A percentile compares a stretch with the other conserved stretches of the same genome.
Evolutionary conservation across 2,329 filamentous ascomycete genomes (phyloP).

Genomic region (Beauveria scarabaeidicola): DNA sequence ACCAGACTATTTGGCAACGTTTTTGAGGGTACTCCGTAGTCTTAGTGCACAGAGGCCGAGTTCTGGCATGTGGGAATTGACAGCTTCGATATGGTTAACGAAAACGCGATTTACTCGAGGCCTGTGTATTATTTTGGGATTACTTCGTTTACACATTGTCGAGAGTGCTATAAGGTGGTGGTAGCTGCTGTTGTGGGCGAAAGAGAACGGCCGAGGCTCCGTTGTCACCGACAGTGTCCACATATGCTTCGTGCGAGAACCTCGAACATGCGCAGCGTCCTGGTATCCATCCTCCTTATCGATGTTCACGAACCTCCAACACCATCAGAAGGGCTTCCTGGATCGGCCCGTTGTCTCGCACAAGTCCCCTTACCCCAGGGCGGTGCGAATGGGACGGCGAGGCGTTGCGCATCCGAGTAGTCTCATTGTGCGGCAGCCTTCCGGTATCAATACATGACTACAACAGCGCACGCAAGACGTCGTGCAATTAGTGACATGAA

Average conservation of each 20-base stretch:
- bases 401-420: background rate
- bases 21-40: background rate
- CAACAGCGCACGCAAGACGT: background rate
- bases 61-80: conserved; percentile 6
- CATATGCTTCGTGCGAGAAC: background rate
- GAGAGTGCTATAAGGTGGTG: background rate
- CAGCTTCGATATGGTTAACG: background rate
- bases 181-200: background rate
- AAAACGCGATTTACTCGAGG: background rate
- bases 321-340: background rate
- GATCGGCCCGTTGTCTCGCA: conserved; percentile 7
- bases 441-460: background rate
- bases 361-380: conserved; percentile 6
- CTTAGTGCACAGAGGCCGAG: background rate
- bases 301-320: background rate
- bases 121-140: background rate
- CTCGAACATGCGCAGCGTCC: background rate
- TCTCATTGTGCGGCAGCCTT: background rate
- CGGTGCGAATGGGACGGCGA: background rate
- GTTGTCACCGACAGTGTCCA: background rate
- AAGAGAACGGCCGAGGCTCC: conserved; percentile 5
- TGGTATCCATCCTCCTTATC: background rate
- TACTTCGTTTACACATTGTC: background rate
- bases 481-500: background rate
- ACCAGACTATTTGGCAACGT: background rate